phyloP scores from a whole-genome alignment of 1,139 yeast species.

The Lodderomyces orthopsilosis region DNA sequence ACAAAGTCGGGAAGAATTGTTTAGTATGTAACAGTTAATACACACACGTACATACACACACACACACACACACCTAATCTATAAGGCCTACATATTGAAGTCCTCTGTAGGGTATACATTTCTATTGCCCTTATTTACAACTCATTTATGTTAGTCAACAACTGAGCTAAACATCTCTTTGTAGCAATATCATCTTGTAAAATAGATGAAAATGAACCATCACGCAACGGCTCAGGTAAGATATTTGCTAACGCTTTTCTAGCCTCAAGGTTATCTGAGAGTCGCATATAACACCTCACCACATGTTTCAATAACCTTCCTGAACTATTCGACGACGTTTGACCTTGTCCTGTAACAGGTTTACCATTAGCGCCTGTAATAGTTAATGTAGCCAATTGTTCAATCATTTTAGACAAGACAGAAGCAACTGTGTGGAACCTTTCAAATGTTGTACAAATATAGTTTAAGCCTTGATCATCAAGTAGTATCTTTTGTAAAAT shows the following conservation, averaged over 20 bases:
- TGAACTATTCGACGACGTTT: slow-evolving; percentile 42
- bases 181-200: slow-evolving; percentile 88
- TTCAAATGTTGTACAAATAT: slow-evolving; percentile 93
- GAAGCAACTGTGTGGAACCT: slow-evolving; percentile 92
- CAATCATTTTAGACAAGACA: slow-evolving; percentile 85
- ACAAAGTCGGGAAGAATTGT: too few species aligned
- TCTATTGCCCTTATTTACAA: too few species aligned
- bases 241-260: slow-evolving; percentile 82
- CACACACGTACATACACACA: too few species aligned
- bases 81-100: too few species aligned
- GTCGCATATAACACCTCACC: slow-evolving; percentile 86
- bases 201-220: slow-evolving; percentile 81
- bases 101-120: too few species aligned
- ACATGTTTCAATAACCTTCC: slow-evolving; percentile 89
- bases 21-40: too few species aligned
- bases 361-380: slow-evolving; percentile 20
- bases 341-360: slow-evolving; percentile 21
- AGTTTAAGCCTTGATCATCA: slow-evolving; percentile 87
- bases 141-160: slow-evolving; percentile 65
- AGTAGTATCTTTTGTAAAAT: slow-evolving; percentile 88
- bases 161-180: slow-evolving; percentile 80
- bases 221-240: slow-evolving; percentile 83
- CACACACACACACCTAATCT: too few species aligned
- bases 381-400: slow-evolving; percentile 50
- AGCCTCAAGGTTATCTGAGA: slow-evolving; percentile 89